Conservation (phyloP, 129 eudicot species). For the Chrysanthemum makinoi region DNA sequence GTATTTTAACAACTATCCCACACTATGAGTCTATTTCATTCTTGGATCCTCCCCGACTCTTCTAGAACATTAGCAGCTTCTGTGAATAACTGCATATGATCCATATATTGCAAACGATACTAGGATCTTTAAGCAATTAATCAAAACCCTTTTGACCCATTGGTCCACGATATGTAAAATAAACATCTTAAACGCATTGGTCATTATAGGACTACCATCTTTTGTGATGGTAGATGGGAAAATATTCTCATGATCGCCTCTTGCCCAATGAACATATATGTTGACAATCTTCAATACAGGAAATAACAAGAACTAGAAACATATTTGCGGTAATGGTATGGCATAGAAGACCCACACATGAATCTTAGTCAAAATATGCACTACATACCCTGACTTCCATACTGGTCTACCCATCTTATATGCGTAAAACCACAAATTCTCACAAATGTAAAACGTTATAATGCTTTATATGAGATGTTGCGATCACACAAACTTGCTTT, state of each 20-base stretch:
- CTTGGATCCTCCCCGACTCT: conserved; percentile 81
- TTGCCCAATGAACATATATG: conserved; percentile 85
- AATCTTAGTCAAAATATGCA: background rate
- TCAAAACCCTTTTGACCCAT: background rate
- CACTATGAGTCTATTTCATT: too few species aligned
- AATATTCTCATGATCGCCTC: conserved; percentile 73
- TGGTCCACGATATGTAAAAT: background rate
- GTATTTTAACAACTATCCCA: too few species aligned
- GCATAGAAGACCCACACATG: background rate
- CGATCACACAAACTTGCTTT: conserved; percentile 57
- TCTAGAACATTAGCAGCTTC: conserved; percentile 84
- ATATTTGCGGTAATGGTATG: background rate
- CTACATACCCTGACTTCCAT: background rate
- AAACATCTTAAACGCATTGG: conserved; percentile 33
- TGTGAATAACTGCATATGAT: conserved; percentile 62
- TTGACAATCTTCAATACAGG: conserved; percentile 65
- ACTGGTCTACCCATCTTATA: background rate
- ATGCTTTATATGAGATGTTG: background rate
- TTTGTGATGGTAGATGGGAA: conserved; percentile 84
- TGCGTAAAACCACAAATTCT: background rate
- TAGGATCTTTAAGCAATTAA: conserved; percentile 2
- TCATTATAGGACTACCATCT: conserved; percentile 98
- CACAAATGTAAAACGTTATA: background rate
- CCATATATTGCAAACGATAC: background rate
- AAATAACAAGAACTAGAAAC: conserved; percentile 8